Conservation (phyloP, 352 stramenopile species). For the Phytophthora citricola region DNA sequence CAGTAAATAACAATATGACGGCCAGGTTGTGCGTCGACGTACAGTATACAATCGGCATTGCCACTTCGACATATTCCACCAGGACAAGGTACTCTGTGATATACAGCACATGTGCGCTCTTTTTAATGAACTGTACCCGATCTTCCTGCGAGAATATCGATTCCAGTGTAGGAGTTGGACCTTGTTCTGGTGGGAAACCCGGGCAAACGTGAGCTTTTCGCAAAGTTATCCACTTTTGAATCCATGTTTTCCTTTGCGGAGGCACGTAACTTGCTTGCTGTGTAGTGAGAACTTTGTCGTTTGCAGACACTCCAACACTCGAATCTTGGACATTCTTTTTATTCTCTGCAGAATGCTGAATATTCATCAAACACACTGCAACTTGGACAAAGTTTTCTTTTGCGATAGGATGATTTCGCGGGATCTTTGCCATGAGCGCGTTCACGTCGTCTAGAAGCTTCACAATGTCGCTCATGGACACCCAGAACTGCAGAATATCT, state of each 20-base stretch:
- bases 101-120: slow-evolving; percentile 35
- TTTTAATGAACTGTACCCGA: slow-evolving; percentile 29
- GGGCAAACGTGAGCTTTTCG: slow-evolving; percentile 13
- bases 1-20: neutral
- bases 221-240: neutral
- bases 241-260: neutral
- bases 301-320: neutral
- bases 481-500: slow-evolving; percentile 41
- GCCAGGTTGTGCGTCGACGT: neutral
- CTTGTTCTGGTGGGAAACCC: neutral
- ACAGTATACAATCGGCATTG: slow-evolving; percentile 47
- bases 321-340: too few relatives aligned
- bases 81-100: slow-evolving; percentile 50
- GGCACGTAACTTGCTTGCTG: neutral
- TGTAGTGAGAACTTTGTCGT: neutral
- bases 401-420: neutral
- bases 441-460: slow-evolving; percentile 14
- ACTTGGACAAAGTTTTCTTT: slow-evolving; percentile 28
- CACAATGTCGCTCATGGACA: slow-evolving; percentile 36
- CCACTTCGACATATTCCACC: slow-evolving; percentile 49
- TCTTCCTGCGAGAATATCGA: slow-evolving; percentile 21
- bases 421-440: slow-evolving; percentile 25
- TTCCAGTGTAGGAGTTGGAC: slow-evolving; percentile 1
- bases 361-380: slow-evolving; percentile 10
- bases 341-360: neutral